Evolutionary conservation across 2,329 filamentous ascomycete species (phyloP).

Genomic region (Allantophomopsis cytisporea): DNA sequence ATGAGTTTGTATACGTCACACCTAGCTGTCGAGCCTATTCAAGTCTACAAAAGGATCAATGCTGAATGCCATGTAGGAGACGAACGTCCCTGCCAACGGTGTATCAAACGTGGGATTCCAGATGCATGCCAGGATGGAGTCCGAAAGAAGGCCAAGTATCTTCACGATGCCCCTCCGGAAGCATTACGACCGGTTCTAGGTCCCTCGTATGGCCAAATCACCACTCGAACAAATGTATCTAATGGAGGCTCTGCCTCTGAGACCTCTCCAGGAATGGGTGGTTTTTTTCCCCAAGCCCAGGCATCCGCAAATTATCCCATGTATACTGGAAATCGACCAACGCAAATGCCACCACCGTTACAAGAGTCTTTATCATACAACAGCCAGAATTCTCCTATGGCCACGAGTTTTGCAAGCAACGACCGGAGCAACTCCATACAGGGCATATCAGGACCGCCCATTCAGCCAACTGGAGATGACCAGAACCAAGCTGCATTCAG

Average conservation of each 20-base stretch:
- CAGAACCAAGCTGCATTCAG: conserved; percentile 25
- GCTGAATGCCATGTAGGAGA: conserved; percentile 47
- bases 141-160: conserved; percentile 97
- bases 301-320: conserved; percentile 16
- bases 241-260: conserved; percentile 22
- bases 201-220: conserved; percentile 49
- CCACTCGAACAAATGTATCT: conserved; percentile 20
- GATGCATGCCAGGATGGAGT: conserved; percentile 92
- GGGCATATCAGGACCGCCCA: conserved; percentile 22
- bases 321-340: conserved; percentile 31
- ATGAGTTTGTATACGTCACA: too few relatives aligned
- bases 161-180: conserved; percentile 87
- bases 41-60: too few relatives aligned
- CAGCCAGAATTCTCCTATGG: conserved; percentile 58
- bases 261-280: conserved; percentile 11
- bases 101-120: conserved; percentile 83
- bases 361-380: conserved; percentile 38
- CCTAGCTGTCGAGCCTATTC: too few relatives aligned
- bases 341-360: conserved; percentile 37
- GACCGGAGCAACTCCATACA: conserved; percentile 31
- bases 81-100: conserved; percentile 85
- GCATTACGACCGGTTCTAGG: conserved; percentile 77
- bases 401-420: conserved; percentile 53
- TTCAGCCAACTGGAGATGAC: conserved; percentile 34
- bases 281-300: conserved; percentile 18